Conservation (phyloP, 257 asterid genomes). For the Thymus quinquecostatus region DNA sequence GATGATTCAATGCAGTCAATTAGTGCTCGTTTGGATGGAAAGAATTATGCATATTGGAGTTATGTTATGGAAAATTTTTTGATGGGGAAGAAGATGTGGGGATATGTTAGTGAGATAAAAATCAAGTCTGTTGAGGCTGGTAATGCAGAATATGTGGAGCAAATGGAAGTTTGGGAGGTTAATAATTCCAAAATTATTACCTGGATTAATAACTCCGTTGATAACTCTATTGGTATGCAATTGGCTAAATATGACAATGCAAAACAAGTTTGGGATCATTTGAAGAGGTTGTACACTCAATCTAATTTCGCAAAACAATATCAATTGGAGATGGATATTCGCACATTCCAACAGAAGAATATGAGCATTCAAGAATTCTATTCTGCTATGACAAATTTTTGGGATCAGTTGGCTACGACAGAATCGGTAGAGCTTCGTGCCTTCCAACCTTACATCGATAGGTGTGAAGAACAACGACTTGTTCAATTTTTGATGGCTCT, state of each 20-base stretch:
- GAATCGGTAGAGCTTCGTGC: too few relatives aligned
- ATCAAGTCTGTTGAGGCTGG: neutral
- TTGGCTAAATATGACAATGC: neutral
- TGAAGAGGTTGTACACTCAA: neutral
- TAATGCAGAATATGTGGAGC: neutral
- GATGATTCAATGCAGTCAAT: neutral
- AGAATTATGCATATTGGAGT: neutral
- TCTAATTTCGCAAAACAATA: neutral
- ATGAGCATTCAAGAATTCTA: too few relatives aligned
- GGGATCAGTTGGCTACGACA: too few relatives aligned
- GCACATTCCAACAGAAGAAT: too few relatives aligned
- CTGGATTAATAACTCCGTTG: constrained; percentile 3
- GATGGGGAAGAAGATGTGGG: neutral
- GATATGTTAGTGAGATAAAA: neutral
- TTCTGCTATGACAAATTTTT: too few relatives aligned
- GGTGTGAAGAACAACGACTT: too few relatives aligned
- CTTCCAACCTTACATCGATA: too few relatives aligned
- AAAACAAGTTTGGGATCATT: constrained; percentile 17
- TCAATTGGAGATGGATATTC: constrained; percentile 17
- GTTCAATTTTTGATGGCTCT: too few relatives aligned
- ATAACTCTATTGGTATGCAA: neutral
- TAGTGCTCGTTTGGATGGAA: neutral
- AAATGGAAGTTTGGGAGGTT: neutral
- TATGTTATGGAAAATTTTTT: neutral
- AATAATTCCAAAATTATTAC: neutral